Evolutionary conservation across 305 asterid genomes (phyloP).

Genomic region (Striga hermonthica): DNA sequence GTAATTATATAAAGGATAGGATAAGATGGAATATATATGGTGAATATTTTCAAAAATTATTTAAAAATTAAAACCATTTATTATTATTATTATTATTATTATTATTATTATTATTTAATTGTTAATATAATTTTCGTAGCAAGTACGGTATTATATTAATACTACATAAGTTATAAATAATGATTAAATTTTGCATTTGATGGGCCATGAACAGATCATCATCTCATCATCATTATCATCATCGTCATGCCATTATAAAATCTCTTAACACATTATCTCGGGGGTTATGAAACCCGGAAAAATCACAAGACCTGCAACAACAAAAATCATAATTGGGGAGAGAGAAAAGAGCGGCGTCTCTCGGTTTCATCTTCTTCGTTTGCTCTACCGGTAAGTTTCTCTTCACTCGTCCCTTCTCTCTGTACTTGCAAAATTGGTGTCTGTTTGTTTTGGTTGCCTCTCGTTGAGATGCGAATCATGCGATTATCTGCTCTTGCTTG

Average conservation of each 20-base stretch:
- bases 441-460: background rate
- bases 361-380: slow-evolving; percentile 48
- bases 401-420: background rate
- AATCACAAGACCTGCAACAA: too few species aligned
- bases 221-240: slow-evolving; percentile 32
- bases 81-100: too few species aligned
- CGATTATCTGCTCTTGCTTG: slow-evolving; percentile 22
- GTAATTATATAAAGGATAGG: too few species aligned
- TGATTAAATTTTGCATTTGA: too few species aligned
- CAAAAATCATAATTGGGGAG: slow-evolving; percentile 32
- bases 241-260: slow-evolving; percentile 31
- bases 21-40: too few species aligned
- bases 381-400: slow-evolving; percentile 41
- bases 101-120: too few species aligned
- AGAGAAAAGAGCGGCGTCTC: slow-evolving; percentile 49
- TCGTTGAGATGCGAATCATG: slow-evolving; percentile 25
- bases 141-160: too few species aligned
- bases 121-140: too few species aligned
- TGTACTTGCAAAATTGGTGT: background rate
- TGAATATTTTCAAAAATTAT: too few species aligned
- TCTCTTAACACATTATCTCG: slow-evolving; percentile 13
- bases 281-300: slow-evolving; percentile 23
- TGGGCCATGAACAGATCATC: slow-evolving; percentile 10
- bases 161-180: too few species aligned
- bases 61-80: too few species aligned